Evolutionary conservation across 768 basidiomycete genomes (phyloP).

Genomic region (Rhodotorula kratochvilovae): DNA sequence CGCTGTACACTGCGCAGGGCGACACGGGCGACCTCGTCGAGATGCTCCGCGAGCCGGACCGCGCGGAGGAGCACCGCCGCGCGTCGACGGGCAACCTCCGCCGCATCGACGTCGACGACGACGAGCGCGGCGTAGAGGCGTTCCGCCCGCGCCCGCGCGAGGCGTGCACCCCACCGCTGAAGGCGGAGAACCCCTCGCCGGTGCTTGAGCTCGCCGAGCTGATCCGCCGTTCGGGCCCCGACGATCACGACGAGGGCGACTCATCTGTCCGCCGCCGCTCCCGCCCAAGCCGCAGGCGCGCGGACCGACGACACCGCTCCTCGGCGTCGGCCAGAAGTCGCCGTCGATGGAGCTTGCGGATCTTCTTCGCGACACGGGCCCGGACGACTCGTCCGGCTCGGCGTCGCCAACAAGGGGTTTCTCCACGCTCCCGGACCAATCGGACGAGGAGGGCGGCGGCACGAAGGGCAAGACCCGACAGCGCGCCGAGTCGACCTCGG

Average conservation of each 20-base stretch:
- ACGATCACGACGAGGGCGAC: not conserved
- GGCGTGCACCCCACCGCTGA: not conserved
- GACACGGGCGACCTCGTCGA: constrained; percentile 1
- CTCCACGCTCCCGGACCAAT: not conserved
- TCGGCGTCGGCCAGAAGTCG: not conserved
- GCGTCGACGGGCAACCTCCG: not conserved
- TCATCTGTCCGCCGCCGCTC: not conserved
- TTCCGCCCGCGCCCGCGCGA: not conserved
- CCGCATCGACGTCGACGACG: not conserved
- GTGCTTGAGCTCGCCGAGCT: constrained; percentile 15
- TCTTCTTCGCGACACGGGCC: constrained; percentile 3
- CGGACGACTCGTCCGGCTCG: not conserved
- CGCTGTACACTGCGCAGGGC: not conserved
- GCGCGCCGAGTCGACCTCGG: not conserved
- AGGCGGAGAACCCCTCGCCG: not conserved
- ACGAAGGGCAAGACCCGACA: too few species aligned
- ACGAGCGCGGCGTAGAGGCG: too few species aligned
- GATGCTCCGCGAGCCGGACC: not conserved
- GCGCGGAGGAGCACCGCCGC: not conserved
- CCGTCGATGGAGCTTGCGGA: constrained; percentile 21
- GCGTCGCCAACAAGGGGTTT: not conserved
- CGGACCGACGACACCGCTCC: not conserved
- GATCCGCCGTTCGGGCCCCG: constrained; percentile 3
- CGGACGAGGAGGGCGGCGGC: not conserved
- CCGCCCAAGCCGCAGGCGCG: constrained; percentile 3